phyloP scores from a whole-genome alignment of 1,284 basidiomycete species.

The Athelia psychrophila region DNA sequence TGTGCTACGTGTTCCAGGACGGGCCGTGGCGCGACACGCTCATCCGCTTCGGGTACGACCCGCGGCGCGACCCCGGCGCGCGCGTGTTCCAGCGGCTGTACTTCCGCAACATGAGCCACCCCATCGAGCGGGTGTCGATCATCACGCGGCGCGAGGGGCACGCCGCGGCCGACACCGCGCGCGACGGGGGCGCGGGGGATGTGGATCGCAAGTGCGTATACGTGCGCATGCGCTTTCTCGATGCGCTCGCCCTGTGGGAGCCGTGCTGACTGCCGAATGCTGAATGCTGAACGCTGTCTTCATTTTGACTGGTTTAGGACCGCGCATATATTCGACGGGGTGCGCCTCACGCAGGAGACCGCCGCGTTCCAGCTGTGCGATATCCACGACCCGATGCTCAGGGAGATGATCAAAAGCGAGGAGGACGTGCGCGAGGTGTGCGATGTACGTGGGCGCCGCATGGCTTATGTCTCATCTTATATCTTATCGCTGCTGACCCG shows the following conservation, averaged over 20 bases:
- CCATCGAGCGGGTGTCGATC: constrained; percentile 70
- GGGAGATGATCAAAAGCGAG: constrained; percentile 74
- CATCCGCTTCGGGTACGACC: constrained; percentile 88
- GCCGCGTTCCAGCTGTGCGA: constrained; percentile 94
- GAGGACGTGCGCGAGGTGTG: constrained; percentile 66
- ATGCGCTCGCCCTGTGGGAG: too few relatives aligned
- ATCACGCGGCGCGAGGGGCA: constrained; percentile 64
- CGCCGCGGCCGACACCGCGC: constrained; percentile 34
- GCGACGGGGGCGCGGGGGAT: constrained; percentile 34
- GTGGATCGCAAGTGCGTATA: constrained; percentile 22
- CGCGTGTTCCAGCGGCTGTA: constrained; percentile 87
- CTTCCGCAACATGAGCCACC: constrained; percentile 80
- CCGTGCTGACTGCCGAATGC: too few relatives aligned
- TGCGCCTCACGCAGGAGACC: constrained; percentile 73
- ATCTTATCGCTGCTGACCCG: constrained; percentile 1
- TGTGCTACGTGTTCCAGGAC: constrained; percentile 88
- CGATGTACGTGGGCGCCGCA: constrained; percentile 63
- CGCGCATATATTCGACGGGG: constrained; percentile 90
- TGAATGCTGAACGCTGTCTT: not conserved
- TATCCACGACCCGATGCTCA: constrained; percentile 81
- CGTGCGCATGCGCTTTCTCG: not conserved
- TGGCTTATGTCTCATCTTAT: not conserved
- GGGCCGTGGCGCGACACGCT: constrained; percentile 93
- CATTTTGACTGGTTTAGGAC: constrained; percentile 30
- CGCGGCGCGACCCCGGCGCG: constrained; percentile 66